phyloP scores from a whole-genome alignment of 176 grass and related monocot species.

The Cenchrus americanus region DNA sequence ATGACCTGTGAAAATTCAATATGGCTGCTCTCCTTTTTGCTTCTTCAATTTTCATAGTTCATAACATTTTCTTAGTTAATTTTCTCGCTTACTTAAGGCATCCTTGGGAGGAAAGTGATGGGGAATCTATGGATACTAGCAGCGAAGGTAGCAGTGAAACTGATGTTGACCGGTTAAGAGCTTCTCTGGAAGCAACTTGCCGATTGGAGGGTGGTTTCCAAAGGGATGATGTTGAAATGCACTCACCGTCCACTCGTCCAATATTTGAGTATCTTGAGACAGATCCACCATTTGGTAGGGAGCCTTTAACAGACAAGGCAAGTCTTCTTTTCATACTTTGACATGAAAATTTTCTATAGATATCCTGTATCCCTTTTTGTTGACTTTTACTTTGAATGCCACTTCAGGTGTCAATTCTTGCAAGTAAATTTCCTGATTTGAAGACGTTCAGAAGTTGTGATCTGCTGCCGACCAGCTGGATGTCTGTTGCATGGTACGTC shows the following conservation, averaged over 20 bases:
- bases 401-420: slow-evolving; percentile 81
- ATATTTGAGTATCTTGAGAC: slow-evolving; percentile 81
- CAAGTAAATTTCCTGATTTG: slow-evolving; percentile 78
- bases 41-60: slow-evolving; percentile 3
- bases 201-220: slow-evolving; percentile 47
- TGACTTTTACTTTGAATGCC: slow-evolving; percentile 43
- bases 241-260: slow-evolving; percentile 47
- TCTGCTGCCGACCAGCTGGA: slow-evolving; percentile 81
- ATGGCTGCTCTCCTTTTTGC: background rate
- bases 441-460: slow-evolving; percentile 85
- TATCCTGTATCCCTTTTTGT: background rate
- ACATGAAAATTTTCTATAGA: slow-evolving; percentile 15
- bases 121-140: slow-evolving; percentile 75
- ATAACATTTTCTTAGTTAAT: slow-evolving; percentile 45
- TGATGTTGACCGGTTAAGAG: slow-evolving; percentile 53
- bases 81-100: slow-evolving; percentile 60
- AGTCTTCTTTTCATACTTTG: slow-evolving; percentile 28
- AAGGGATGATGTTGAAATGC: slow-evolving; percentile 55
- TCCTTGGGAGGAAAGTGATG: slow-evolving; percentile 78
- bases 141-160: slow-evolving; percentile 62
- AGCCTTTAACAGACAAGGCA: slow-evolving; percentile 94
- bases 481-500: slow-evolving; percentile 94
- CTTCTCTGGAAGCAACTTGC: slow-evolving; percentile 40
- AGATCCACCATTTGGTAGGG: slow-evolving; percentile 83
- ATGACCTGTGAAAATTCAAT: background rate